Evolutionary conservation across 495 filamentous ascomycete genomes (phyloP).

Genomic region (Apodospora peruviana): DNA sequence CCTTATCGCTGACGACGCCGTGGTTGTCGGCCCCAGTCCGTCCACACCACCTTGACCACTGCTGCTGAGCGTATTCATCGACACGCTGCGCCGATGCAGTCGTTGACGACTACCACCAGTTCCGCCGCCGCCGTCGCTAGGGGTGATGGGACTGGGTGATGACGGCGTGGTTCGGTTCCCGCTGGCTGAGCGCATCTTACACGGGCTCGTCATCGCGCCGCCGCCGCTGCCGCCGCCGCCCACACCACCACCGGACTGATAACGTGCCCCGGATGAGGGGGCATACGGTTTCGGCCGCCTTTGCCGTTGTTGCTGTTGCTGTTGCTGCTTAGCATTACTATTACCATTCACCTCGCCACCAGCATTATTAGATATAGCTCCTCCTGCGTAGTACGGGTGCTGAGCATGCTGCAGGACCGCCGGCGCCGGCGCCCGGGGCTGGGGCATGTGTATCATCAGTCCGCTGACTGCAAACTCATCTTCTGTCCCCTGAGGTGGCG

Average conservation of each 20-base stretch:
- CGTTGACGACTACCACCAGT: not conserved
- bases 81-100: conserved; percentile 19
- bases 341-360: not conserved
- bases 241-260: no score
- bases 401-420: conserved; percentile 8
- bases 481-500: conserved; percentile 5
- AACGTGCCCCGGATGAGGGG: conserved; percentile 37
- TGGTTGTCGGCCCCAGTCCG: not conserved
- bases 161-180: conserved; percentile 17
- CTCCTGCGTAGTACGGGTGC: not conserved
- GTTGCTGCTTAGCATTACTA: conserved; percentile 8
- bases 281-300: conserved; percentile 35
- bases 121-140: conserved; percentile 8
- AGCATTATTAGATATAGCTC: not conserved
- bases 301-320: conserved; percentile 6
- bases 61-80: conserved; percentile 21
- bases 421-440: conserved; percentile 4
- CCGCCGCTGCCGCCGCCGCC: no score
- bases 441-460: conserved; percentile 36
- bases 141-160: conserved; percentile 7
- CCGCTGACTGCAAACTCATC: conserved; percentile 20
- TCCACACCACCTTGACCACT: not conserved
- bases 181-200: conserved; percentile 27
- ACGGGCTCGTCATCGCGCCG: conserved; percentile 22
- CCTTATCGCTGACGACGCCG: conserved; percentile 11